Evolutionary conservation across 805 yeast genomes (phyloP), one percentile per base, ranked within the genome.

Genomic region (Metschnikowia peoriensis): DNA sequence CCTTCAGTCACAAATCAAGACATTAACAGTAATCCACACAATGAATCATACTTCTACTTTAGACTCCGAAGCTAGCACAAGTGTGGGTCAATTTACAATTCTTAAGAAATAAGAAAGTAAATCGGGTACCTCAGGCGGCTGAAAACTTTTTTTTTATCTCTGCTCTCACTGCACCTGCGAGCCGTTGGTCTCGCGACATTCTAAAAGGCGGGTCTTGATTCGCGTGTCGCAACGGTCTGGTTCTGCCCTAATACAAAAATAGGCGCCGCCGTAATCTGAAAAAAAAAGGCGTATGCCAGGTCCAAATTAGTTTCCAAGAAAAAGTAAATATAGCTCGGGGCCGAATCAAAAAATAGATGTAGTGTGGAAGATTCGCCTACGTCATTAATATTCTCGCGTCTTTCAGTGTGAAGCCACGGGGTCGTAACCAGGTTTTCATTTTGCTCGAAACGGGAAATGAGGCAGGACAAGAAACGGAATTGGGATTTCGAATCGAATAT

Each of bases 141-240:
- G 29, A 8, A 34, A 16, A 15, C 37, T 7, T 35, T 14, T n/a
- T 37, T 35, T 42, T 46, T 22, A 32, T 16, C 17, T 40, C 51
- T 48, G 51, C 46, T 38, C 17, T 28, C 10, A 15, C 51, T 41
- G 50, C 45, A 47, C 34, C 28, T 28, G 46, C 43, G 43, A 14
- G 51, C 51, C 42, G 35, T 32, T 14, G 28, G 42, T 41, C 22
- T 22, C 38, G 51, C 51, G 51, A 48, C 46, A 48, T 42, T 41
- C 43, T 38, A 15, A 15, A 22, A 38, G 15, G 46, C 46, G 28
- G 38, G 22, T 37, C 14, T 37, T 42, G 37, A 28, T 41, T 48
- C 46, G 51, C 46, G 38, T 48, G 46, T 16, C 29, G 22, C 29
- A 8, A 14, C 37, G 34, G 11, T 37, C n/a, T 22, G 45, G 11